These are phyloP conservation scores for Pythium myriotylum DNA, from an alignment of 352 stramenopile genomes.

Conservation along the genomic window DNA sequence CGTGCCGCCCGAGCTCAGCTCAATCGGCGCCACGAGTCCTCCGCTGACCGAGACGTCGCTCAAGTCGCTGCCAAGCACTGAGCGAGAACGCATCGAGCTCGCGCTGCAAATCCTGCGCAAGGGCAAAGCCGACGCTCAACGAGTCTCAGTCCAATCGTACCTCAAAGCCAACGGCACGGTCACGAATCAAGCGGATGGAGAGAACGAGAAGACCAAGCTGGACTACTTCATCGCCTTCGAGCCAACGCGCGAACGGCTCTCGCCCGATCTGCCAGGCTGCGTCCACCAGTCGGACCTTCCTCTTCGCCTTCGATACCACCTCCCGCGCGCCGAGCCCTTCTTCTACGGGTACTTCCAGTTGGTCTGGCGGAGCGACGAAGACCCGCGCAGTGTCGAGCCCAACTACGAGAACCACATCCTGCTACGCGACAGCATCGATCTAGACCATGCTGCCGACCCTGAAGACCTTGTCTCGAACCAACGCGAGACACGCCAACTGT, in stretches of 20 bases:
- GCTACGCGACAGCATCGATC: slow-evolving; percentile 46
- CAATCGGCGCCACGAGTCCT: slow-evolving; percentile 1
- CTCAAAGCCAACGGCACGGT: neutral
- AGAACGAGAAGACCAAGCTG: neutral
- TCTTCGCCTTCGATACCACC: slow-evolving; percentile 48
- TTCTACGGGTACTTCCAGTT: slow-evolving; percentile 69
- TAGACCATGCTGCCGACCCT: slow-evolving; percentile 24
- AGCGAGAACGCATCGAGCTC: slow-evolving; percentile 20
- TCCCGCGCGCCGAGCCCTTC: slow-evolving; percentile 44
- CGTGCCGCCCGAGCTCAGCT: slow-evolving; percentile 51
- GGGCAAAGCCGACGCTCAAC: slow-evolving; percentile 7
- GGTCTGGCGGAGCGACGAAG: slow-evolving; percentile 50
- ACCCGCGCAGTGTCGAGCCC: slow-evolving; percentile 56
- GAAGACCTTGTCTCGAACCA: slow-evolving; percentile 24
- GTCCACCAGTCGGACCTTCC: slow-evolving; percentile 43
- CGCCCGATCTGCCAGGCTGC: slow-evolving; percentile 32
- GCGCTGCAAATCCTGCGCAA: slow-evolving; percentile 17
- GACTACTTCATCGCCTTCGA: slow-evolving; percentile 50
- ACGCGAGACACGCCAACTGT: slow-evolving; percentile 22
- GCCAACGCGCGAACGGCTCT: slow-evolving; percentile 42
- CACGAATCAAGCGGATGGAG: neutral
- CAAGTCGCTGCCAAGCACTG: slow-evolving; percentile 12
- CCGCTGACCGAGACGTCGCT: slow-evolving; percentile 29
- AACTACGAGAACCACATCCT: slow-evolving; percentile 48
- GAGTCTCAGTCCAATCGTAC: neutral